Percentiles rank a stretch among this genome's conserved stretches.
Conservation (phyloP, 495 filamentous ascomycete species). For the Xylaria nigripes region DNA sequence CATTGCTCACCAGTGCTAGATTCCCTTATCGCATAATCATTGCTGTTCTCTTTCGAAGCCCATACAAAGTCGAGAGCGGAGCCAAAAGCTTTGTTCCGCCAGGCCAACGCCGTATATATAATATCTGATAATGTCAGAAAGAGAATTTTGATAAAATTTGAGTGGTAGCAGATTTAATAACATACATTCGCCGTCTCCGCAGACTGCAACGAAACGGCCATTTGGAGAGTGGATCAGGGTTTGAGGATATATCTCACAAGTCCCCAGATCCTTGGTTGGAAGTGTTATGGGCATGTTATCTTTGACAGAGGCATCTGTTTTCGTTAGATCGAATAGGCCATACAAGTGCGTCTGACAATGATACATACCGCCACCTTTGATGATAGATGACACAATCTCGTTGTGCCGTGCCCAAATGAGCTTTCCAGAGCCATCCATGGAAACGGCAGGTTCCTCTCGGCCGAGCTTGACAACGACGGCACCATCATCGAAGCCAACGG, state of each 20-base stretch:
- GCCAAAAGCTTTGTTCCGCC: conserved; percentile 96
- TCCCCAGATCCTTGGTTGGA: conserved; percentile 87
- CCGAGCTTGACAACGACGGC: conserved; percentile 97
- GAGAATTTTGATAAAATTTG: too few relatives aligned
- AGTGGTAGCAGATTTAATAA: not conserved
- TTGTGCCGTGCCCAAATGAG: conserved; percentile 91
- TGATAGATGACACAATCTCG: conserved; percentile 87
- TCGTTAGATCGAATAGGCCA: conserved; percentile 5
- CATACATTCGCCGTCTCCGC: conserved; percentile 75
- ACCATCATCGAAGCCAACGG: conserved; percentile 95
- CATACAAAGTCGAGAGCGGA: conserved; percentile 93
- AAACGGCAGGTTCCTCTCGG: conserved; percentile 92
- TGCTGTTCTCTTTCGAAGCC: conserved; percentile 96
- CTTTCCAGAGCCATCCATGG: conserved; percentile 94
- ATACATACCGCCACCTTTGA: conserved; percentile 69
- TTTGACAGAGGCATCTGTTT: conserved; percentile 63
- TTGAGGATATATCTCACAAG: conserved; percentile 94
- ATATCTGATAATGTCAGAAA: conserved; percentile 45
- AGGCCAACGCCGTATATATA: conserved; percentile 94
- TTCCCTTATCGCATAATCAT: conserved; percentile 95
- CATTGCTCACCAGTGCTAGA: conserved; percentile 59
- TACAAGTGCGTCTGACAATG: not conserved
- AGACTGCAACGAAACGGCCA: conserved; percentile 92
- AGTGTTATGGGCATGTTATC: conserved; percentile 80
- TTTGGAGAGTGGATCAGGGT: conserved; percentile 93